Evolutionary conservation across 192 early-diverging fungal genomes (phyloP).

Genomic region (Piromyces finnis): DNA sequence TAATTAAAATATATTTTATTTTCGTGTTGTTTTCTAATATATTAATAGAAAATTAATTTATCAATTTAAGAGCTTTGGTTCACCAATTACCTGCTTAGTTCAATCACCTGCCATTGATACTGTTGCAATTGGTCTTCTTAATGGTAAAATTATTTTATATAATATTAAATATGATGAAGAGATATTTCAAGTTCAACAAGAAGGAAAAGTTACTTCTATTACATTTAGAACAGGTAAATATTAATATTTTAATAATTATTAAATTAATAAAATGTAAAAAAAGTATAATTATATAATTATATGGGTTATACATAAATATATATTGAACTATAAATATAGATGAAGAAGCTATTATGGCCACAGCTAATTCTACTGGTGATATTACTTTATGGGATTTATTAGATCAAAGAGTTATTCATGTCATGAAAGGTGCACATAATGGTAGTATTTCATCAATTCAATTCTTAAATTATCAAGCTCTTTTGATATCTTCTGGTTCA

Average conservation of each 20-base stretch:
- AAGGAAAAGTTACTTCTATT: constrained; percentile 74
- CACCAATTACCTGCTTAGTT: constrained; percentile 54
- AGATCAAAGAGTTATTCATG: constrained; percentile 46
- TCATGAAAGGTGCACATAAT: constrained; percentile 75
- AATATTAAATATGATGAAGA: constrained; percentile 67
- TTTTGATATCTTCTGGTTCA: constrained; percentile 66
- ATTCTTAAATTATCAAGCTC: constrained; percentile 67
- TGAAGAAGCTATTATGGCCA: constrained; percentile 72
- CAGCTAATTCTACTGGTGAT: constrained; percentile 71
- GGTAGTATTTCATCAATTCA: constrained; percentile 52
- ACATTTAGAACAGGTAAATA: constrained; percentile 65
- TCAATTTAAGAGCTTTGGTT: constrained; percentile 52
- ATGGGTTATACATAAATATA: no score
- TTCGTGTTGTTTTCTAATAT: neutral
- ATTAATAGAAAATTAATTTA: constrained; percentile 44
- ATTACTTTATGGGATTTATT: constrained; percentile 85
- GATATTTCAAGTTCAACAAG: constrained; percentile 63
- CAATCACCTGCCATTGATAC: constrained; percentile 89
- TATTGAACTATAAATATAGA: constrained; percentile 17
- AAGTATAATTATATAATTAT: neutral
- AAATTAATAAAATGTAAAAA: neutral
- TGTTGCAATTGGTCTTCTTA: constrained; percentile 73
- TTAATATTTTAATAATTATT: neutral
- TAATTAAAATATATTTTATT: constrained; percentile 4
- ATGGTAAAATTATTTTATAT: constrained; percentile 68